phyloP scores from a whole-genome alignment of 2,329 filamentous ascomycete species.

The Ceratocystis albifundus region DNA sequence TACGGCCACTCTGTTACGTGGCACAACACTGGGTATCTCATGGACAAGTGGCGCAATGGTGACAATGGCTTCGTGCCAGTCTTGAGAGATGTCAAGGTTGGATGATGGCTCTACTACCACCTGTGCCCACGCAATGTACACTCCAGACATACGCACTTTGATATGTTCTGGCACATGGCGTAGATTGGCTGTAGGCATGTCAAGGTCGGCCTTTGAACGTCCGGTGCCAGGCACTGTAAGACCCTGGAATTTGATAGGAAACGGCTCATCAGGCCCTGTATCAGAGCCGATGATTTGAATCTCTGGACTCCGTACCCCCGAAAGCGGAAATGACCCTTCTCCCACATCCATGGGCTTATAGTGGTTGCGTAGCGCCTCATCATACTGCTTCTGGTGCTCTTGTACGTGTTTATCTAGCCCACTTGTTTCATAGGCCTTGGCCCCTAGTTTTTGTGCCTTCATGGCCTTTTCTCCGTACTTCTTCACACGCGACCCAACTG shows the following conservation, averaged over 20 bases:
- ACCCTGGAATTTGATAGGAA: conserved; percentile 42
- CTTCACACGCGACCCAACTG: conserved; percentile 29
- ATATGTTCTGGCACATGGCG: conserved; percentile 41
- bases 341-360: conserved; percentile 1
- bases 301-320: conserved; percentile 13
- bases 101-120: conserved; percentile 29
- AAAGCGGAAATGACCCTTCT: background rate
- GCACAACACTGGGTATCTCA: conserved; percentile 36
- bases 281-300: conserved; percentile 37
- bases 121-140: conserved; percentile 55
- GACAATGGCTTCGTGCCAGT: conserved; percentile 50
- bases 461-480: conserved; percentile 28
- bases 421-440: conserved; percentile 30
- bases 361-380: conserved; percentile 6
- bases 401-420: conserved; percentile 27
- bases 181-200: conserved; percentile 45
- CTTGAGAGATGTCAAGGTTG: conserved; percentile 18
- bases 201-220: conserved; percentile 32
- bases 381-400: conserved; percentile 29
- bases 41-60: conserved; percentile 43
- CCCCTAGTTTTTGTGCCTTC: conserved; percentile 25
- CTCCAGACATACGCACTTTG: conserved; percentile 43
- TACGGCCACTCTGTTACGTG: conserved; percentile 40
- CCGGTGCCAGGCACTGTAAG: conserved; percentile 38
- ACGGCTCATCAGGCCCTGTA: conserved; percentile 41